Evolutionary conservation across 768 basidiomycete species (phyloP).

Genomic region (Coprinellus micaceus): DNA sequence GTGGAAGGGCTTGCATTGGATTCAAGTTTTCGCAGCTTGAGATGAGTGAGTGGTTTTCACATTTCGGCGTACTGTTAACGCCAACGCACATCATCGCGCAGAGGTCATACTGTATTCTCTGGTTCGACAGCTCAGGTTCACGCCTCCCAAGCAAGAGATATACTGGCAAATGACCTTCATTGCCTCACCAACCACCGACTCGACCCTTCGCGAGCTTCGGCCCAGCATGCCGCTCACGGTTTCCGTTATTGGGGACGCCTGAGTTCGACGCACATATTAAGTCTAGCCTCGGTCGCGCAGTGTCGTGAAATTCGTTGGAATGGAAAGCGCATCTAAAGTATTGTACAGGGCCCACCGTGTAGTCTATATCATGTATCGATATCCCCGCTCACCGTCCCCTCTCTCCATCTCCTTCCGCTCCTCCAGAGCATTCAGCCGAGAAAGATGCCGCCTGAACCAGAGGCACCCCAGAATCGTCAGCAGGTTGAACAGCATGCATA

Average conservation of each 20-base stretch:
- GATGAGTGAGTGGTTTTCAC: constrained; percentile 4
- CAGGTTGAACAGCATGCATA: constrained; percentile 61
- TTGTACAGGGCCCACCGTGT: too few species aligned
- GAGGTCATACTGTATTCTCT: constrained; percentile 21
- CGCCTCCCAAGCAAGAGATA: constrained; percentile 20
- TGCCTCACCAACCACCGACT: constrained; percentile 18
- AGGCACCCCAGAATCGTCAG: constrained; percentile 48
- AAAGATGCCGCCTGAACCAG: constrained; percentile 45
- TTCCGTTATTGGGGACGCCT: neutral
- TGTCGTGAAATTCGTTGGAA: too few species aligned
- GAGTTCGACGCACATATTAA: neutral
- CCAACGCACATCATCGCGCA: too few species aligned
- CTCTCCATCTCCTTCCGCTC: constrained; percentile 36
- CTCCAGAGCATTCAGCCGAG: constrained; percentile 34
- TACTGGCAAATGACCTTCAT: constrained; percentile 27
- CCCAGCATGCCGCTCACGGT: neutral
- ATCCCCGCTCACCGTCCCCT: constrained; percentile 29
- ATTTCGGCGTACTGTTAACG: too few species aligned
- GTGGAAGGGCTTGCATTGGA: constrained; percentile 22
- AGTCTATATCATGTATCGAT: constrained; percentile 43
- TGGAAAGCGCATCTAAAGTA: too few species aligned
- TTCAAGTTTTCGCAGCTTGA: constrained; percentile 55
- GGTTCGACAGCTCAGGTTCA: constrained; percentile 20
- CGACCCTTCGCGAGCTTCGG: neutral
- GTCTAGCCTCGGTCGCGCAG: neutral